phyloP scores from a whole-genome alignment of 129 eudicot genomes.

The Mikania micrantha region DNA sequence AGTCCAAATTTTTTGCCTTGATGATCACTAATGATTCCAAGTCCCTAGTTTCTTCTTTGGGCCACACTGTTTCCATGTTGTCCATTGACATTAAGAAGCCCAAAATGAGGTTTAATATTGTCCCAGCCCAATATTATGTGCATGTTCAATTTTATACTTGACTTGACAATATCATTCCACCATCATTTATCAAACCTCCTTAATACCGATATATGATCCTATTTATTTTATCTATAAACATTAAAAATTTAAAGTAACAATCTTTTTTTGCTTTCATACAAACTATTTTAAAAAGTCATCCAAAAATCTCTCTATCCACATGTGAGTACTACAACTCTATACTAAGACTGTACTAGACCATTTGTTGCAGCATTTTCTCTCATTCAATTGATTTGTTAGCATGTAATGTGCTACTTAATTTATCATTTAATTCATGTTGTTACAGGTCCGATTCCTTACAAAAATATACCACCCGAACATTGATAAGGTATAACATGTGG shows the following conservation, averaged over 20 bases:
- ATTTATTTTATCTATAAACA: not conserved
- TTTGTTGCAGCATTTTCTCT: not conserved
- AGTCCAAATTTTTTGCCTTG: not conserved
- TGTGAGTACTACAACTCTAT: not conserved
- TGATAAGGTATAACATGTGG: conserved; percentile 59
- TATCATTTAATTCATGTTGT: not conserved
- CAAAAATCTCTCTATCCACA: not conserved
- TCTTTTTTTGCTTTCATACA: not conserved
- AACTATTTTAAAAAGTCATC: not conserved
- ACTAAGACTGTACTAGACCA: not conserved
- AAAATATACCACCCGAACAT: conserved; percentile 96
- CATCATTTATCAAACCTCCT: not conserved
- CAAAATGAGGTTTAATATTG: not conserved
- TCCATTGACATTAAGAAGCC: too few species aligned
- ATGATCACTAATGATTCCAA: not conserved
- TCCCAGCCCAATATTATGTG: not conserved
- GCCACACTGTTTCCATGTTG: not conserved
- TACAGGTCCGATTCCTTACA: conserved; percentile 93
- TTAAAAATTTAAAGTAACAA: not conserved
- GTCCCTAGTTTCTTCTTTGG: not conserved
- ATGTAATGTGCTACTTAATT: not conserved
- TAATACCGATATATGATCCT: not conserved
- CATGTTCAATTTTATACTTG: not conserved
- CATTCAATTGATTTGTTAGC: not conserved
- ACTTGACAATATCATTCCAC: not conserved